A percentile compares a stretch with the other conserved stretches of the same genome.
These are phyloP conservation scores for Penicillium maclennaniae DNA, from an alignment of 495 filamentous ascomycete species.

Conservation along the genomic window DNA sequence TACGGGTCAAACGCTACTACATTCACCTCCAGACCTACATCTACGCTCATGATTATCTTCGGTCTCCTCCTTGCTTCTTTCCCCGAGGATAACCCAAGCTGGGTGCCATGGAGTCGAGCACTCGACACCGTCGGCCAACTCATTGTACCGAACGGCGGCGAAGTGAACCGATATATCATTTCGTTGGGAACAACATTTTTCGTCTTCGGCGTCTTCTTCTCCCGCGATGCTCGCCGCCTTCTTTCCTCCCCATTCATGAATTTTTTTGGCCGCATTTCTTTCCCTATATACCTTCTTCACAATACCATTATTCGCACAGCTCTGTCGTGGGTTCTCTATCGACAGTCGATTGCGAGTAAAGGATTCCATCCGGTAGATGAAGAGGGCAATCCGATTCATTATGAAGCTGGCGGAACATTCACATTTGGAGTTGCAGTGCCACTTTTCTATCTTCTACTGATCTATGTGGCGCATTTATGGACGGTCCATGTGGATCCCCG, in stretches of 20 bases:
- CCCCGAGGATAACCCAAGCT: conserved; percentile 12
- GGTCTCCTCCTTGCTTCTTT: conserved; percentile 12
- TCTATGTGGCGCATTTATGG: conserved; percentile 9
- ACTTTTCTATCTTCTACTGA: conserved; percentile 6
- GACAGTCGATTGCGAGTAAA: conserved; percentile 1
- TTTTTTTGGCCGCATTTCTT: conserved; percentile 18
- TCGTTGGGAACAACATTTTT: conserved; percentile 1
- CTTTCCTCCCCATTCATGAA: conserved; percentile 12
- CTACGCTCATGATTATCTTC: conserved; percentile 8
- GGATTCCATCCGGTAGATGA: conserved; percentile 6
- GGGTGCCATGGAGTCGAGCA: conserved; percentile 14
- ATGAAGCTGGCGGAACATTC: not conserved
- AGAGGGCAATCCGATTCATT: not conserved
- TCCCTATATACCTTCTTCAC: conserved; percentile 21
- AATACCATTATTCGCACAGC: conserved; percentile 19
- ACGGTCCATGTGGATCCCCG: conserved; percentile 11
- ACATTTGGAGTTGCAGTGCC: conserved; percentile 3
- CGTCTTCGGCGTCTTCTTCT: conserved; percentile 4
- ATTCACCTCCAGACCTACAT: conserved; percentile 1
- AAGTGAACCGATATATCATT: conserved; percentile 6
- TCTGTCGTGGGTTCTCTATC: conserved; percentile 11
- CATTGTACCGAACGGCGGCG: conserved; percentile 3
- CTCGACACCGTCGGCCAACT: not conserved
- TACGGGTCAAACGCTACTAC: conserved; percentile 10
- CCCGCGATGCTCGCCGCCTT: conserved; percentile 7